Evolutionary conservation across 1,139 yeast genomes (phyloP).

Genomic region (Kodamaea arcana): DNA sequence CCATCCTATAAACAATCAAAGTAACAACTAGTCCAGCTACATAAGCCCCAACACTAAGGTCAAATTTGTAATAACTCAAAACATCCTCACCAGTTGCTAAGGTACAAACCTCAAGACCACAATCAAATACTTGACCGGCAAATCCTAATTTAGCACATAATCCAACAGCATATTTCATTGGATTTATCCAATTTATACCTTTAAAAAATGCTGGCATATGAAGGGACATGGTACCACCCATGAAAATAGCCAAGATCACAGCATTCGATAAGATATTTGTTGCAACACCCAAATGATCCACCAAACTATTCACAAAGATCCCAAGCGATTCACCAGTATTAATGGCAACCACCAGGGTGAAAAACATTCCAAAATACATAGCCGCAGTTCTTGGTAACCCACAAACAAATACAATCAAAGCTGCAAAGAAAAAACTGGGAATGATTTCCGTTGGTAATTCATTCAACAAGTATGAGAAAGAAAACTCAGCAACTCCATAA

Average conservation of each 20-base stretch:
- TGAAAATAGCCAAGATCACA: conserved; percentile 20
- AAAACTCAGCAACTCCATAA: conserved; percentile 19
- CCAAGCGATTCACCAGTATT: conserved; percentile 24
- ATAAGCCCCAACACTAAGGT: conserved; percentile 23
- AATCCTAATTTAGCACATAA: conserved; percentile 37
- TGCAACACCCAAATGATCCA: conserved; percentile 22
- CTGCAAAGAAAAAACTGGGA: conserved; percentile 18
- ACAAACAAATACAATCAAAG: conserved; percentile 19
- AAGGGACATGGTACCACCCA: conserved; percentile 28
- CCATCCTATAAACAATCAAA: conserved; percentile 15
- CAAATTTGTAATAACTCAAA: conserved; percentile 30
- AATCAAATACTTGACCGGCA: conserved; percentile 27
- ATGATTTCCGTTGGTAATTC: conserved; percentile 22
- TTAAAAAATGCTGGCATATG: conserved; percentile 23
- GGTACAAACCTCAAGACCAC: conserved; percentile 26
- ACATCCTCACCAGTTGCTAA: conserved; percentile 35
- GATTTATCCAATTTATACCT: conserved; percentile 22
- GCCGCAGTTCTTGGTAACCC: conserved; percentile 21
- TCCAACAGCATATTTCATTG: conserved; percentile 23
- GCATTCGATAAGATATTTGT: conserved; percentile 19
- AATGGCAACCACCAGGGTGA: conserved; percentile 15
- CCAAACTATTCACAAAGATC: conserved; percentile 18
- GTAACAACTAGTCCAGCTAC: conserved; percentile 20
- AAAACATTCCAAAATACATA: conserved; percentile 20
- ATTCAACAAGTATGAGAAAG: conserved; percentile 19